These are phyloP conservation scores for Dactylellina parvicollis DNA, from an alignment of 2,329 filamentous ascomycete genomes.

Conservation along the genomic window DNA sequence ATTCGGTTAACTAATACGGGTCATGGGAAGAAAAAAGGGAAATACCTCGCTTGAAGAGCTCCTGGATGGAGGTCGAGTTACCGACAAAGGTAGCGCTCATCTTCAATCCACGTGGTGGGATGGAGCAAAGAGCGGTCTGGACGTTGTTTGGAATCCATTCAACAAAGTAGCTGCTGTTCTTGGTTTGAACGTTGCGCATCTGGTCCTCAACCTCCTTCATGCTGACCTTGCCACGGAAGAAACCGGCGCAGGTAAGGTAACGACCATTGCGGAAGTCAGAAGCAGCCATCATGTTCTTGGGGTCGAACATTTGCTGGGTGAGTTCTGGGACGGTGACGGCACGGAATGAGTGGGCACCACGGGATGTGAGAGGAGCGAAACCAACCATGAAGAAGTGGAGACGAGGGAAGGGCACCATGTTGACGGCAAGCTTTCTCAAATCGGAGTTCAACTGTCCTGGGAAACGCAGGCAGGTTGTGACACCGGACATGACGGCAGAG, in stretches of 20 bases:
- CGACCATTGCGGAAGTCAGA: constrained; percentile 99
- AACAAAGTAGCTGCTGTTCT: constrained; percentile 99
- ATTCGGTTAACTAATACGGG: neutral
- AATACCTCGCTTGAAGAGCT: constrained; percentile 92
- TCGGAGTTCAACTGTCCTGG: constrained; percentile 99
- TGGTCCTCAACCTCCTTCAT: constrained; percentile 99
- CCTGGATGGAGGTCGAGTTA: constrained; percentile 99
- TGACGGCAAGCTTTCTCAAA: constrained; percentile 98
- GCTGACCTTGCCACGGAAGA: constrained; percentile 99
- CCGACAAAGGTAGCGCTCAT: constrained; percentile 99
- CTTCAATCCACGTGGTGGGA: constrained; percentile 95
- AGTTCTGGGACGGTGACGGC: constrained; percentile 97
- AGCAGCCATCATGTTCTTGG: constrained; percentile 99
- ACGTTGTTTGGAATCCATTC: constrained; percentile 99
- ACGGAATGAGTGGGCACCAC: constrained; percentile 92
- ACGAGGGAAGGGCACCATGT: constrained; percentile 99
- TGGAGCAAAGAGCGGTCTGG: constrained; percentile 98
- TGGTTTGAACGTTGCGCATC: constrained; percentile 99
- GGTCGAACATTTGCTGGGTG: constrained; percentile 99
- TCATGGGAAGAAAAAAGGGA: neutral
- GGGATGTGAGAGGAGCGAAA: constrained; percentile 96
- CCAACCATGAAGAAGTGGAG: constrained; percentile 99
- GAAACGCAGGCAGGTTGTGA: constrained; percentile 98
- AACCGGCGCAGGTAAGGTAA: constrained; percentile 98
- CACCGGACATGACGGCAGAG: constrained; percentile 99